phyloP scores from a whole-genome alignment of 805 yeast genomes.

The Saccharomycopsis sp. region DNA sequence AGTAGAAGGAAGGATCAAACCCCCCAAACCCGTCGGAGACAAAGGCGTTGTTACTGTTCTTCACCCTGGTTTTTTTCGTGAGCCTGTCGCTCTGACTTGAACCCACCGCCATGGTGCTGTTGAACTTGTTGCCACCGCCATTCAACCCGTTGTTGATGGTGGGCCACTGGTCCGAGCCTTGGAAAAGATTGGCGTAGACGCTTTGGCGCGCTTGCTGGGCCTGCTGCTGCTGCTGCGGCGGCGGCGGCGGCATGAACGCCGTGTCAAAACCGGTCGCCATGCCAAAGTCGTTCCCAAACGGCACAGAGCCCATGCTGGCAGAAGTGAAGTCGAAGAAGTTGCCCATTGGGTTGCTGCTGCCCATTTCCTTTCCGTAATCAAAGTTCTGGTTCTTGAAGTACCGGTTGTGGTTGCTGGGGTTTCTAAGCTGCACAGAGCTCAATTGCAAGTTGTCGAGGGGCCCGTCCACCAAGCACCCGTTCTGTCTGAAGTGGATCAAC shows the following conservation, averaged over 20 bases:
- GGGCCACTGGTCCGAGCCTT: slow-evolving; percentile 7
- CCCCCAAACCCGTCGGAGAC: too few relatives aligned
- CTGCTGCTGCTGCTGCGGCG: neutral
- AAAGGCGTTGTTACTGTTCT: too few relatives aligned
- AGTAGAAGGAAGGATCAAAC: too few relatives aligned
- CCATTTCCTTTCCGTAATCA: neutral
- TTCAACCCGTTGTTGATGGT: neutral
- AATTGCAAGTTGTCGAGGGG: slow-evolving; percentile 70
- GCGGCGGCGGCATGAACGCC: neutral
- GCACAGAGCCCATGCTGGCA: neutral
- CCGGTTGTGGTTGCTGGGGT: neutral
- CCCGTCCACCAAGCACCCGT: slow-evolving; percentile 87
- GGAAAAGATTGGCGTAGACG: slow-evolving; percentile 4
- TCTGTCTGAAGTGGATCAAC: slow-evolving; percentile 68
- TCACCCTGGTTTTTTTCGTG: neutral
- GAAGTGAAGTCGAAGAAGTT: neutral
- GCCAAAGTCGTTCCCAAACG: neutral
- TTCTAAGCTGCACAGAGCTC: slow-evolving; percentile 9
- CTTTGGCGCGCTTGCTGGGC: neutral
- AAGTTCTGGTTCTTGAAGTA: neutral
- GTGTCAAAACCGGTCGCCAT: slow-evolving; percentile 6
- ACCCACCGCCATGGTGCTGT: neutral
- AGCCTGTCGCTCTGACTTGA: slow-evolving; percentile 2
- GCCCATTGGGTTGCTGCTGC: neutral
- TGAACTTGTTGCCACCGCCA: neutral